phyloP scores from a whole-genome alignment of 495 filamentous ascomycete genomes.

The Parathielavia hyrcaniae region DNA sequence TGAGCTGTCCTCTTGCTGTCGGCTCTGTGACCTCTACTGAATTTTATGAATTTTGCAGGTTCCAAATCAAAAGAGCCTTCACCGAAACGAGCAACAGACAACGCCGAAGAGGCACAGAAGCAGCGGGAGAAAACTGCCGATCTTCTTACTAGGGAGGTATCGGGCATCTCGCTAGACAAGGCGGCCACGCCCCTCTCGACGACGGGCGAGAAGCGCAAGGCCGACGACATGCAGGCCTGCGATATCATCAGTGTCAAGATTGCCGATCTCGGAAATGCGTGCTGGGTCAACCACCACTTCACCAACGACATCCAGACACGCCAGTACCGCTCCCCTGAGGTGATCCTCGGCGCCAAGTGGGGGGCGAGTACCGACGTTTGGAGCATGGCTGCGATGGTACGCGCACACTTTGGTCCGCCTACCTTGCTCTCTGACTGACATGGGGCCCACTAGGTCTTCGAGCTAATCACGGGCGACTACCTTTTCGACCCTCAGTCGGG shows the following conservation, averaged over 20 bases:
- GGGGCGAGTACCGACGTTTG: conserved; percentile 97
- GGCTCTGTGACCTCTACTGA: conserved; percentile 18
- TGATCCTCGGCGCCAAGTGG: conserved; percentile 96
- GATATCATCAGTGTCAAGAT: conserved; percentile 98
- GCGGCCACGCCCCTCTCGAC: conserved; percentile 39
- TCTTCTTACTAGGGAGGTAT: conserved; percentile 82
- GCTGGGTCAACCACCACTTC: conserved; percentile 98
- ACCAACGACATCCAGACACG: conserved; percentile 99
- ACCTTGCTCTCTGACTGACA: conserved; percentile 1
- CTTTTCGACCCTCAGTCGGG: conserved; percentile 98
- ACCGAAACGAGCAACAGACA: conserved; percentile 41
- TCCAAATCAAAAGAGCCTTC: conserved; percentile 50
- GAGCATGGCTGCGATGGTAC: conserved; percentile 99
- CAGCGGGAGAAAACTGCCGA: conserved; percentile 93
- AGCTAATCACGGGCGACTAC: conserved; percentile 97
- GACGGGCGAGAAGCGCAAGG: conserved; percentile 47
- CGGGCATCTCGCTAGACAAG: conserved; percentile 90
- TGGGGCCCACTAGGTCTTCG: conserved; percentile 67
- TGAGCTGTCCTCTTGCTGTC: conserved; percentile 25
- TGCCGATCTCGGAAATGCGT: conserved; percentile 95
- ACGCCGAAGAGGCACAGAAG: conserved; percentile 67
- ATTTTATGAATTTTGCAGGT: conserved; percentile 8
- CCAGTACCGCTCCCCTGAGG: conserved; percentile 95
- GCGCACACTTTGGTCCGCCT: conserved; percentile 15
- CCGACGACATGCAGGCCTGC: conserved; percentile 43